Conservation (phyloP, 108 stramenopile species). For the Seminavis robusta region DNA sequence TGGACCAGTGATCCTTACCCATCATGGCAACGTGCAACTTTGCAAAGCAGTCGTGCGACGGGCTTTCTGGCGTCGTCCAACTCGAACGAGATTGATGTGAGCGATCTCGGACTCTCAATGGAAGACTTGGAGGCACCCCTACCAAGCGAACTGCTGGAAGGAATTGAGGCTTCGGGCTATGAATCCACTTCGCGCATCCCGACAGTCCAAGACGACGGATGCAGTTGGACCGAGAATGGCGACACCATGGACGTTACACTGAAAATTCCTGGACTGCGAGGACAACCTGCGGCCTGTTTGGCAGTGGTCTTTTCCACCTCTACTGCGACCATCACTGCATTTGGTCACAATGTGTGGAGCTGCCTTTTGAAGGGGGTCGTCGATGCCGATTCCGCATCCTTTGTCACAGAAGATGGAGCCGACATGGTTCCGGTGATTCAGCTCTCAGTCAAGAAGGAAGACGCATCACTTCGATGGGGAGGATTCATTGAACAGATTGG, state of each 20-base stretch:
- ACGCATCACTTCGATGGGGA: slow-evolving; percentile 40
- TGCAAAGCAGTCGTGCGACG: too few species aligned
- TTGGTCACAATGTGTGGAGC: slow-evolving; percentile 50
- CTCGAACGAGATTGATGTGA: too few species aligned
- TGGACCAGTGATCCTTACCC: too few species aligned
- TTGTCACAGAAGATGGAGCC: slow-evolving; percentile 32
- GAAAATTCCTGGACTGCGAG: slow-evolving; percentile 44
- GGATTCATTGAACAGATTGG: slow-evolving; percentile 52
- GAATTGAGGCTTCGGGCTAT: slow-evolving; percentile 23
- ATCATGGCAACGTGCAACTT: too few species aligned
- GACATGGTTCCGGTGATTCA: slow-evolving; percentile 39
- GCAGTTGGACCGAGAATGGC: slow-evolving; percentile 39
- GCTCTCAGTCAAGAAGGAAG: slow-evolving; percentile 21
- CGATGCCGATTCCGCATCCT: slow-evolving; percentile 20
- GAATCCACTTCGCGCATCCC: slow-evolving; percentile 37
- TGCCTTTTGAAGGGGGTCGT: slow-evolving; percentile 23
- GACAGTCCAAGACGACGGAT: slow-evolving; percentile 37
- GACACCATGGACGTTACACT: slow-evolving; percentile 37
- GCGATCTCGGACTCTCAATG: slow-evolving; percentile 45
- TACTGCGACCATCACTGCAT: slow-evolving; percentile 42
- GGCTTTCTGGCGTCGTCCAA: too few species aligned
- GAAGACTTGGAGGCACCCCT: slow-evolving; percentile 36
- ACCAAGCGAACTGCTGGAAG: slow-evolving; percentile 21
- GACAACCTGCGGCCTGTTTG: slow-evolving; percentile 44
- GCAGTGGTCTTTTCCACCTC: slow-evolving; percentile 24